Evolutionary conservation across 2,329 filamentous ascomycete genomes (phyloP).

Genomic region (Cryphonectria japonica): DNA sequence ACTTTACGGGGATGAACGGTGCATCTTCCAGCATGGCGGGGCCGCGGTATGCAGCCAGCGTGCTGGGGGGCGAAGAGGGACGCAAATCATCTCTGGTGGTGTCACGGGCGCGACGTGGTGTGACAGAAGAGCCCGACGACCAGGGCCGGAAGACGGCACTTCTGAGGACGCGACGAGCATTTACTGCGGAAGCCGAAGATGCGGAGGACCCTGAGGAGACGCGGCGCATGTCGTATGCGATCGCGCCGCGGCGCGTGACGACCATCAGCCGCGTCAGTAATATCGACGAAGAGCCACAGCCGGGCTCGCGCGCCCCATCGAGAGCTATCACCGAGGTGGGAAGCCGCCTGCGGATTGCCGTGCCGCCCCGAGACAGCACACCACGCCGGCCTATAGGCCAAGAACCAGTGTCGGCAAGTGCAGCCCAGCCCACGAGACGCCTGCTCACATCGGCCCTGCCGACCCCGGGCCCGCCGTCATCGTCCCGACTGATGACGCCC

Average conservation of each 20-base stretch:
- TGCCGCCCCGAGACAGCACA: conserved; percentile 32
- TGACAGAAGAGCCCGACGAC: conserved; percentile 55
- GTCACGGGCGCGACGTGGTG: conserved; percentile 48
- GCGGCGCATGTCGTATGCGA: conserved; percentile 46
- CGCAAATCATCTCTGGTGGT: conserved; percentile 59
- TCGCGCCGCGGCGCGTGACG: conserved; percentile 51
- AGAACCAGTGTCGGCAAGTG: conserved; percentile 44
- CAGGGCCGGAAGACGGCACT: conserved; percentile 49
- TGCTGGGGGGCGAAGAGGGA: conserved; percentile 47
- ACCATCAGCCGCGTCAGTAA: conserved; percentile 33
- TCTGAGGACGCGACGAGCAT: conserved; percentile 49
- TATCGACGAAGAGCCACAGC: conserved; percentile 54
- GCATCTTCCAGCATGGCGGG: conserved; percentile 44
- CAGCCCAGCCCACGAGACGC: conserved; percentile 57
- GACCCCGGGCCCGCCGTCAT: conserved; percentile 15
- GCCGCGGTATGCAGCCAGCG: conserved; percentile 43
- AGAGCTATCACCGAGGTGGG: conserved; percentile 61
- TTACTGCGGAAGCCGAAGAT: conserved; percentile 55
- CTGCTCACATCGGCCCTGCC: conserved; percentile 54
- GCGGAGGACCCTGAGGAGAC: conserved; percentile 32
- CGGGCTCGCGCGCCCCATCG: conserved; percentile 59
- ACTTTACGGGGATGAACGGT: conserved; percentile 38
- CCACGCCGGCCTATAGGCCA: conserved; percentile 34
- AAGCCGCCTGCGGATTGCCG: conserved; percentile 45
- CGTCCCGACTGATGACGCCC: conserved; percentile 48